phyloP scores from a whole-genome alignment of 2,329 filamentous ascomycete genomes.

The Hypoxylon sp. region DNA sequence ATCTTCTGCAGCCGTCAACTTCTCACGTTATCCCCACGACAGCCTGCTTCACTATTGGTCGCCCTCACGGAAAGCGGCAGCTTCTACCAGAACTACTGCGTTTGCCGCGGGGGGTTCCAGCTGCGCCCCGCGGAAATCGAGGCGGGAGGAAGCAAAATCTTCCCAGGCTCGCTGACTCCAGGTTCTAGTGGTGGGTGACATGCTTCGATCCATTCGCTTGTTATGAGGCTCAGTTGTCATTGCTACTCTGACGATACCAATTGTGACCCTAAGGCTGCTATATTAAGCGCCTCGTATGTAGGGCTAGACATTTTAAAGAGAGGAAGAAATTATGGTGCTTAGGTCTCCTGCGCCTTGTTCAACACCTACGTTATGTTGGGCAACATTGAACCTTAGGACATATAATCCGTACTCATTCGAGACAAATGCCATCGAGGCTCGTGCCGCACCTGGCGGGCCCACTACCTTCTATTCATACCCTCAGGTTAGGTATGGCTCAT shows the following conservation, averaged over 20 bases:
- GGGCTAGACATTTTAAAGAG: slow-evolving; percentile 12
- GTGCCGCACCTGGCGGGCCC: no score
- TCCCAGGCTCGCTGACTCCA: slow-evolving; percentile 13
- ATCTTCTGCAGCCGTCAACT: neutral
- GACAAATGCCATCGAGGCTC: neutral
- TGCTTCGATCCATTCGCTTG: slow-evolving; percentile 10
- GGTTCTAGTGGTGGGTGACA: slow-evolving; percentile 9
- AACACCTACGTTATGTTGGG: slow-evolving; percentile 1
- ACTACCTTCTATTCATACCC: no score
- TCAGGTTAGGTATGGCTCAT: no score
- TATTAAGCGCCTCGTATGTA: no score
- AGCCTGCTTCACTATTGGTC: slow-evolving; percentile 3
- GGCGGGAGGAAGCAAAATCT: slow-evolving; percentile 7
- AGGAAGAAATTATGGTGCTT: slow-evolving; percentile 1
- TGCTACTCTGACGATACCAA: slow-evolving; percentile 22
- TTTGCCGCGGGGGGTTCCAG: slow-evolving; percentile 11
- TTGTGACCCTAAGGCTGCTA: slow-evolving; percentile 21
- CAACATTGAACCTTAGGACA: no score
- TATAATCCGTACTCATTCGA: slow-evolving; percentile 7
- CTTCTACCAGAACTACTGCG: slow-evolving; percentile 4
- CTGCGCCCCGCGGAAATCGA: slow-evolving; percentile 27
- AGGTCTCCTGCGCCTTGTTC: slow-evolving; percentile 26
- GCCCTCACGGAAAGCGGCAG: slow-evolving; percentile 5
- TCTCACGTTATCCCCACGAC: slow-evolving; percentile 16
- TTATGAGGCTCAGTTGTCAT: slow-evolving; percentile 32